Evolutionary conservation across 2,329 filamentous ascomycete species (phyloP).

Genomic region (Botryotinia calthae): DNA sequence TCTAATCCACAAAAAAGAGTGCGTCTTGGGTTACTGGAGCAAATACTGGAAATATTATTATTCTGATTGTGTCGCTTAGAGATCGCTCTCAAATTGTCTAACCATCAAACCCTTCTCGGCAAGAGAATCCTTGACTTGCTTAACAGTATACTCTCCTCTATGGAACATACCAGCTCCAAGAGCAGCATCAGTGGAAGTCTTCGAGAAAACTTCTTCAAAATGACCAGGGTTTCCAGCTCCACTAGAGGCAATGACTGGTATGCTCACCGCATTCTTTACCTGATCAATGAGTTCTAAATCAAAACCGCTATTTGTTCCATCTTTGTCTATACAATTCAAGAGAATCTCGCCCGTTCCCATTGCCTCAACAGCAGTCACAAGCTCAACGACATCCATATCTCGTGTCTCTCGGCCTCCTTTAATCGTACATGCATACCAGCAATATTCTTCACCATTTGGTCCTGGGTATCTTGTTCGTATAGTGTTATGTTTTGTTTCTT

Average conservation of each 20-base stretch:
- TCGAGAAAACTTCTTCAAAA: slow-evolving; percentile 84
- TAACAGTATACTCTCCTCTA: slow-evolving; percentile 89
- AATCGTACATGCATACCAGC: slow-evolving; percentile 98
- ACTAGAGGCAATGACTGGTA: slow-evolving; percentile 93
- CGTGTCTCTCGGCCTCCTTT: slow-evolving; percentile 93
- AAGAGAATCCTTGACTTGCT: slow-evolving; percentile 86
- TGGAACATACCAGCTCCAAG: slow-evolving; percentile 98
- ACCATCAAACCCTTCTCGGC: slow-evolving; percentile 69
- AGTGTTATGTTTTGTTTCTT: slow-evolving; percentile 70
- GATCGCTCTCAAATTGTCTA: slow-evolving; percentile 64
- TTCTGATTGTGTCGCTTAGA: slow-evolving; percentile 16
- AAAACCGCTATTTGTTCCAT: slow-evolving; percentile 92
- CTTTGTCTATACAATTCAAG: slow-evolving; percentile 96
- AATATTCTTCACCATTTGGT: slow-evolving; percentile 73
- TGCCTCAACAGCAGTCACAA: slow-evolving; percentile 84
- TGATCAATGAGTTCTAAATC: slow-evolving; percentile 87
- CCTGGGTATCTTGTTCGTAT: slow-evolving; percentile 69
- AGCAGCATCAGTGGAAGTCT: slow-evolving; percentile 86
- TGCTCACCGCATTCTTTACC: slow-evolving; percentile 82
- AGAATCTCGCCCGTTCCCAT: slow-evolving; percentile 95
- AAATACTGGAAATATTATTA: not conserved
- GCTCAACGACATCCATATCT: slow-evolving; percentile 87
- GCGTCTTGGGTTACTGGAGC: too few relatives aligned
- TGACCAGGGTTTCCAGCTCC: slow-evolving; percentile 85
- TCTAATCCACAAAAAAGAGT: not conserved